A percentile compares a stretch with the other conserved stretches of the same genome.
Conservation (phyloP, 345 rosid genomes). For the Linum lewisii region DNA sequence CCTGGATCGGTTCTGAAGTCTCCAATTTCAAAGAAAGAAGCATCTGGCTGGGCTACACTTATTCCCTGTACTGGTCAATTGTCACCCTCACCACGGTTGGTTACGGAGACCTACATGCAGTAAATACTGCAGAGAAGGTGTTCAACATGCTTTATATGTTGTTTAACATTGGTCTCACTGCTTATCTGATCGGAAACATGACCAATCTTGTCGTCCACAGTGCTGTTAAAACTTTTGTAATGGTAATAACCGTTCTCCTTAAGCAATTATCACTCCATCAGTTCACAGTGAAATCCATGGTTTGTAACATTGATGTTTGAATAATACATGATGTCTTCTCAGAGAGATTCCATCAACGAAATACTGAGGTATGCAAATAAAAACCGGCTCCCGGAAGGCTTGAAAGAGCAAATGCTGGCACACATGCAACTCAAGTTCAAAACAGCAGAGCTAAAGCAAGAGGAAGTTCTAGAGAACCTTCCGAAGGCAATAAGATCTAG, state of each 20-base stretch:
- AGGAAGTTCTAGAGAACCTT: slow-evolving; percentile 66
- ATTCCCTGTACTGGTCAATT: slow-evolving; percentile 87
- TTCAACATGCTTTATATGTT: slow-evolving; percentile 80
- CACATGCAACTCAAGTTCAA: slow-evolving; percentile 91
- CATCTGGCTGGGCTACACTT: slow-evolving; percentile 79
- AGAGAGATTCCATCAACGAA: slow-evolving; percentile 77
- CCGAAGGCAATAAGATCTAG: slow-evolving; percentile 90
- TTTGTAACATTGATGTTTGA: background rate
- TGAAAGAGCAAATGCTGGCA: slow-evolving; percentile 86
- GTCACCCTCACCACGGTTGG: slow-evolving; percentile 90
- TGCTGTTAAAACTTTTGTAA: slow-evolving; percentile 49
- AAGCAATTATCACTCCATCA: background rate
- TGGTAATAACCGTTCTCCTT: slow-evolving; percentile 34
- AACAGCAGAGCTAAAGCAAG: slow-evolving; percentile 76
- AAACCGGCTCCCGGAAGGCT: slow-evolving; percentile 68
- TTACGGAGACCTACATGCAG: slow-evolving; percentile 78
- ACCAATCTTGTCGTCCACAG: slow-evolving; percentile 82
- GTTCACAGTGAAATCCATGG: background rate
- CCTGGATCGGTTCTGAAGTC: slow-evolving; percentile 64
- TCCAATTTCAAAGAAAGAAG: slow-evolving; percentile 53
- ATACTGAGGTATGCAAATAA: slow-evolving; percentile 68
- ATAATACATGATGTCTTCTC: slow-evolving; percentile 18
- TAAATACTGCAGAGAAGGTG: slow-evolving; percentile 57
- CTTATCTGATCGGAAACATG: slow-evolving; percentile 90
- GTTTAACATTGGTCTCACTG: slow-evolving; percentile 78